Percentiles rank a stretch among this genome's conserved stretches.
Evolutionary conservation across 768 basidiomycete species (phyloP).

Genomic region (Rhodotorula sphaerocarpa): DNA sequence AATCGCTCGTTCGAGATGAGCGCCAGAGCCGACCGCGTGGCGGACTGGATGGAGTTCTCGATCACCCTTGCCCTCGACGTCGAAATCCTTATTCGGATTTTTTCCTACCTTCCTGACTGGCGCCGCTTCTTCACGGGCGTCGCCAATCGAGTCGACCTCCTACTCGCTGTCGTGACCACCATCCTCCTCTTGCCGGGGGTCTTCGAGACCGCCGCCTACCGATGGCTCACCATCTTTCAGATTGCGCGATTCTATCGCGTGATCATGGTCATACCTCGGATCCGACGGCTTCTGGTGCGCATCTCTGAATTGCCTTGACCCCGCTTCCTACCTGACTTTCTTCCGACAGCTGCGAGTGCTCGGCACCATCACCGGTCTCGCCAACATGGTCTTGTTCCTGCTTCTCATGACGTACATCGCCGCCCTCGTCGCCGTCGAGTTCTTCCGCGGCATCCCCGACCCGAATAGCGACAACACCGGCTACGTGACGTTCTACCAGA

Average conservation of each 20-base stretch:
- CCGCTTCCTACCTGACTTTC: no score
- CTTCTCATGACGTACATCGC: constrained; percentile 77
- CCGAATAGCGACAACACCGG: constrained; percentile 41
- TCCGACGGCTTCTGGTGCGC: constrained; percentile 57
- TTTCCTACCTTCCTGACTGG: constrained; percentile 66
- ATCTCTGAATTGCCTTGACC: no score
- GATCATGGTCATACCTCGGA: constrained; percentile 77
- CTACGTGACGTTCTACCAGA: constrained; percentile 64
- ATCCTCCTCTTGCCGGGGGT: constrained; percentile 80
- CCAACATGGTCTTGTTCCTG: constrained; percentile 86
- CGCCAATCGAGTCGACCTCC: constrained; percentile 64
- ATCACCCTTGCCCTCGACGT: constrained; percentile 78
- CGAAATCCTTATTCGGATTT: constrained; percentile 70
- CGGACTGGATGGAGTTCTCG: constrained; percentile 50
- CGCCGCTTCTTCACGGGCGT: constrained; percentile 57
- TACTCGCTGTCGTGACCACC: constrained; percentile 64
- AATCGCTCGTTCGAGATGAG: constrained; percentile 48
- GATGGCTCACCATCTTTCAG: constrained; percentile 86
- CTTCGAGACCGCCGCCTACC: constrained; percentile 56
- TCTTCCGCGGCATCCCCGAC: constrained; percentile 64
- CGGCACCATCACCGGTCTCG: constrained; percentile 80
- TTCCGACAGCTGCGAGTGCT: no score
- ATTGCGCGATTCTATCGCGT: constrained; percentile 72
- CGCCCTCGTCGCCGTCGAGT: constrained; percentile 71
- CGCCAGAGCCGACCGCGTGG: constrained; percentile 44